Conservation (phyloP, 257 asterid genomes). For the Plantago major region DNA sequence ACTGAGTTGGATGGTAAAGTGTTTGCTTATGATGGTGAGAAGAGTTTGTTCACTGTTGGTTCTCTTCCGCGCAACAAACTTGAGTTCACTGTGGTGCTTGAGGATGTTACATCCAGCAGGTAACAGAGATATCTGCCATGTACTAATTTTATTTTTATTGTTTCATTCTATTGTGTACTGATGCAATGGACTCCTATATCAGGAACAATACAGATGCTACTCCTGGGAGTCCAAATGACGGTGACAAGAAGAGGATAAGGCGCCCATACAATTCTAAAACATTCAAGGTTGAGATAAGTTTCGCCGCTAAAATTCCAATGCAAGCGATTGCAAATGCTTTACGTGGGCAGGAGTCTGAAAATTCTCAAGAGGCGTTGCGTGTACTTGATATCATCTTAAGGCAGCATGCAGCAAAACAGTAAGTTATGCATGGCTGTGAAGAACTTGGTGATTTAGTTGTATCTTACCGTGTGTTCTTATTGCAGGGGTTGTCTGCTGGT, state of each 20-base stretch:
- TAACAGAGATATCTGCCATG: conserved; percentile 11
- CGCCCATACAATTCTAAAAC: conserved; percentile 67
- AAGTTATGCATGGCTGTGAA: conserved; percentile 27
- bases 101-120: conserved; percentile 70
- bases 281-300: conserved; percentile 75
- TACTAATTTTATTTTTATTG: background rate
- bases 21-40: conserved; percentile 91
- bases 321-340: conserved; percentile 76
- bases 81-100: conserved; percentile 85
- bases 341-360: conserved; percentile 81
- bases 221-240: conserved; percentile 56
- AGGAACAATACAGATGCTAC: conserved; percentile 71
- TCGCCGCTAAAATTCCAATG: conserved; percentile 78
- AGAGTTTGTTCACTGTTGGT: conserved; percentile 80
- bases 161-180: background rate
- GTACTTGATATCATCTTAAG: conserved; percentile 83
- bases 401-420: conserved; percentile 93
- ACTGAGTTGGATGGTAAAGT: conserved; percentile 69
- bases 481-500: conserved; percentile 82
- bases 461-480: conserved; percentile 9
- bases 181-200: conserved; percentile 7
- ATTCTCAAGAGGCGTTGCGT: conserved; percentile 68
- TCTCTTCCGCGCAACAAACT: conserved; percentile 75
- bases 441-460: conserved; percentile 3
- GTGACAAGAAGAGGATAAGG: conserved; percentile 58